Evolutionary conservation across 2,329 filamentous ascomycete species (phyloP), one percentile per base, ranked within the genome.

Genomic region (Neofusicoccum kwambonambiense): DNA sequence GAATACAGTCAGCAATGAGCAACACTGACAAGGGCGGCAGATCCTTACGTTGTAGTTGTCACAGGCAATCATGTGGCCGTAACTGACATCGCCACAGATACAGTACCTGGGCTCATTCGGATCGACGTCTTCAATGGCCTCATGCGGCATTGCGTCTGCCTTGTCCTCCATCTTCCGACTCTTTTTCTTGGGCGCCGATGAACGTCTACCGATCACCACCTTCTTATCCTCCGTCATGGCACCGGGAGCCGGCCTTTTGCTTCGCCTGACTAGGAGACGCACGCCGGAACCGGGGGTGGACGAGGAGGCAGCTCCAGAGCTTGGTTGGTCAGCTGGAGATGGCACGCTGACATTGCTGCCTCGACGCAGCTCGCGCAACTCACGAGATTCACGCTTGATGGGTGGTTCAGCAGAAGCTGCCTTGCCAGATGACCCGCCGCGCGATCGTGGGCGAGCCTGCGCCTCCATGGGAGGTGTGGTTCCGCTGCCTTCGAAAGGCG

Each of bases 41-140:
- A 57, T 17, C 80, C 87, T 86, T 80, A 91, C 89, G 77, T 91
- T 89, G 50, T 86, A 81, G 71, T 92, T 92, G 72, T 94, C 91
- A 77, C 91, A 95, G 67, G 87, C 86, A 74, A 95, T 91, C 91
- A 95, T 95, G 19, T 85, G 88, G 62, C 91, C 91, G 73, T 89
- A 93, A 74, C 90, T 92, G 62, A 95, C 90, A 65, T 91, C 83
- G 70, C 91, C 90, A 76, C 91, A 95, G 63, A 89, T 76, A 73
- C 91, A 95, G 76, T 95, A 95, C 67, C 86, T 82, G 47, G 88
- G 85, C 79, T 95, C 91, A 64, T 92, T 80, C 0, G 90, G 89
- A 72, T 93, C 90, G 71, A 93, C 90, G 35, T 64, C 54, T 13
- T 67, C 66, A 37, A 51, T 22, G 42, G 37, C 74, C 37, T 71